Percentiles rank a stretch among this genome's conserved stretches.
phyloP scores from a whole-genome alignment of 352 stramenopile species.

The Phytopythium boreale region DNA sequence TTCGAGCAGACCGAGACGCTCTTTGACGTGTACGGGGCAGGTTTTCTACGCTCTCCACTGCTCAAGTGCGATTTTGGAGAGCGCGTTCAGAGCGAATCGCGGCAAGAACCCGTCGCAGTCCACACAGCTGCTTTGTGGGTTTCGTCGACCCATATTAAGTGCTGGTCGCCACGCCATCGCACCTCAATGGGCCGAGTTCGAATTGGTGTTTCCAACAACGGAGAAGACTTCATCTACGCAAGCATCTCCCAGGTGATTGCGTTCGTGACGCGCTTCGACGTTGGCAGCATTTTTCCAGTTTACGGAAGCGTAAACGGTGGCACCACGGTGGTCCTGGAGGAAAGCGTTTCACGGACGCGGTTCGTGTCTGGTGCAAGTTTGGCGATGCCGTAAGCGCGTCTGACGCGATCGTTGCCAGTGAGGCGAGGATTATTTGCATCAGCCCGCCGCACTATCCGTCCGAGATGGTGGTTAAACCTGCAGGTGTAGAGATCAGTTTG shows the following conservation, averaged over 20 bases:
- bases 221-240: conserved; percentile 28
- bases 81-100: neutral
- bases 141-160: conserved; percentile 48
- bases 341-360: conserved; percentile 36
- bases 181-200: conserved; percentile 16
- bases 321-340: conserved; percentile 53
- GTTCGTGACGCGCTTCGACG: conserved; percentile 38
- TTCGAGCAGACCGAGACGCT: conserved; percentile 41
- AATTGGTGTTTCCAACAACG: conserved; percentile 55
- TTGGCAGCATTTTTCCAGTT: conserved; percentile 41
- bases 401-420: conserved; percentile 19
- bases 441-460: conserved; percentile 26
- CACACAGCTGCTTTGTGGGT: conserved; percentile 37
- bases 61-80: conserved; percentile 45
- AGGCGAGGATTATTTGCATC: conserved; percentile 34
- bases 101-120: neutral
- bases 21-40: conserved; percentile 59
- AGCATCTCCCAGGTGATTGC: conserved; percentile 10
- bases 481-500: conserved; percentile 32
- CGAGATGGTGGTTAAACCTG: neutral
- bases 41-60: conserved; percentile 42
- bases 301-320: conserved; percentile 42
- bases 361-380: conserved; percentile 66
- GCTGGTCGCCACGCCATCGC: conserved; percentile 24
- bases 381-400: conserved; percentile 29